phyloP scores from a whole-genome alignment of 2,329 filamentous ascomycete species.

The Pyrenochaeta sp. region DNA sequence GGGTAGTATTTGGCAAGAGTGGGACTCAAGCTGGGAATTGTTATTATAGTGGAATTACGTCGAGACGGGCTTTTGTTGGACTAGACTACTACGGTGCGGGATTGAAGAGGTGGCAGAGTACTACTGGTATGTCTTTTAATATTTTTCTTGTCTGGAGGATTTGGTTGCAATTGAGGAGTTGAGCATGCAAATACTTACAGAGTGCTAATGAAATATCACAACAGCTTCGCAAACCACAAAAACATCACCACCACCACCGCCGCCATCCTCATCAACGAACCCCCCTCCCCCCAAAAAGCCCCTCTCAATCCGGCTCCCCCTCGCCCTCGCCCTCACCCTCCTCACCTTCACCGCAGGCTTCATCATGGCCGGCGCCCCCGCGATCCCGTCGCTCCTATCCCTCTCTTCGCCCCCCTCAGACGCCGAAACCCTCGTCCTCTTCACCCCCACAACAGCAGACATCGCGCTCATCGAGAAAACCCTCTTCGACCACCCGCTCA shows the following conservation, averaged over 20 bases:
- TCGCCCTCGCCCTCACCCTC: conserved; percentile 57
- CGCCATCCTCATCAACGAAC: conserved; percentile 10
- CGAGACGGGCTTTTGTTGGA: too few species aligned
- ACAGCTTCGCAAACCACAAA: conserved; percentile 18
- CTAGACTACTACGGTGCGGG: too few species aligned
- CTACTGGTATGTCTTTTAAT: conserved; percentile 21
- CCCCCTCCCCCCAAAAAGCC: conserved; percentile 11
- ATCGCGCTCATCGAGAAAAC: conserved; percentile 70
- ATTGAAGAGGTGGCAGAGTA: conserved; percentile 22
- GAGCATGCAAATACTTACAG: neutral
- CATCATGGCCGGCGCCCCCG: conserved; percentile 64
- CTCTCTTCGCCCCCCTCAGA: conserved; percentile 68
- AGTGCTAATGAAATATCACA: conserved; percentile 8
- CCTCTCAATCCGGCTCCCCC: conserved; percentile 47
- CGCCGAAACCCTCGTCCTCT: conserved; percentile 75
- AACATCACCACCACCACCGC: conserved; percentile 12
- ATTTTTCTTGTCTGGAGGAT: neutral
- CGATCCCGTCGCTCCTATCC: conserved; percentile 57
- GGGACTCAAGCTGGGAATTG: too few species aligned
- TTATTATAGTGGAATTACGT: too few species aligned
- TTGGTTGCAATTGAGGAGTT: neutral
- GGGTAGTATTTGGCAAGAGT: conserved; percentile 11
- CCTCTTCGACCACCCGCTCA: conserved; percentile 79
- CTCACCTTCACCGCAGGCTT: conserved; percentile 62
- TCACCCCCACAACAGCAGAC: conserved; percentile 62